A percentile compares a stretch with the other conserved stretches of the same genome.
phyloP scores from a whole-genome alignment of 805 yeast genomes.

The Schwanniomyces vanrijiae region DNA sequence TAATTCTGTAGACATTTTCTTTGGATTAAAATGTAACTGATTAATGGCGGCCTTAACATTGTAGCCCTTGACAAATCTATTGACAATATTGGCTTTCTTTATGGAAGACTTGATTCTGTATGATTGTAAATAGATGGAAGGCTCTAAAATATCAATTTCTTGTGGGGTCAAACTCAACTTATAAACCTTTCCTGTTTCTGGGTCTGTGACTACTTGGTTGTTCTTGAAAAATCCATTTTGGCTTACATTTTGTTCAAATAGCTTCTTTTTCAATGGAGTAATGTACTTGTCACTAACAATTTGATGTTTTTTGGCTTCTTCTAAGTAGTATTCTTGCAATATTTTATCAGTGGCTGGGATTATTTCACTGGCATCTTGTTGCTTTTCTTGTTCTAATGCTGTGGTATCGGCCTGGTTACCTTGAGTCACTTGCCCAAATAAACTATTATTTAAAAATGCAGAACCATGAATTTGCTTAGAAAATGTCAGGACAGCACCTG shows the following conservation, averaged over 20 bases:
- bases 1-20: slow-evolving; percentile 76
- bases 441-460: slow-evolving; percentile 11
- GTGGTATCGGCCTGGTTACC: slow-evolving; percentile 9
- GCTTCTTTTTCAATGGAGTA: slow-evolving; percentile 66
- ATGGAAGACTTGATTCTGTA: slow-evolving; percentile 82
- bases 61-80: slow-evolving; percentile 73
- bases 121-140: slow-evolving; percentile 79
- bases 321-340: slow-evolving; percentile 50
- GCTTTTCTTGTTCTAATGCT: slow-evolving; percentile 3
- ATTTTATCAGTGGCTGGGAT: slow-evolving; percentile 31
- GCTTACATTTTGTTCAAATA: slow-evolving; percentile 62
- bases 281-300: slow-evolving; percentile 54
- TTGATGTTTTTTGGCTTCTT: slow-evolving; percentile 45
- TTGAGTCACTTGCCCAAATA: slow-evolving; percentile 36
- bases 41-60: slow-evolving; percentile 79
- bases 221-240: slow-evolving; percentile 71
- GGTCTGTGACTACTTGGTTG: slow-evolving; percentile 45
- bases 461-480: slow-evolving; percentile 12
- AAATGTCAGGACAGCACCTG: neutral
- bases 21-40: slow-evolving; percentile 85
- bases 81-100: slow-evolving; percentile 81
- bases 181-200: slow-evolving; percentile 47
- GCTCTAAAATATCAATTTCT: slow-evolving; percentile 81
- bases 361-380: slow-evolving; percentile 13
- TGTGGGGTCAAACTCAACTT: slow-evolving; percentile 55